Base-by-base conservation (phyloP, 805 yeast genomes). In the Pichia deserticola region DNA sequence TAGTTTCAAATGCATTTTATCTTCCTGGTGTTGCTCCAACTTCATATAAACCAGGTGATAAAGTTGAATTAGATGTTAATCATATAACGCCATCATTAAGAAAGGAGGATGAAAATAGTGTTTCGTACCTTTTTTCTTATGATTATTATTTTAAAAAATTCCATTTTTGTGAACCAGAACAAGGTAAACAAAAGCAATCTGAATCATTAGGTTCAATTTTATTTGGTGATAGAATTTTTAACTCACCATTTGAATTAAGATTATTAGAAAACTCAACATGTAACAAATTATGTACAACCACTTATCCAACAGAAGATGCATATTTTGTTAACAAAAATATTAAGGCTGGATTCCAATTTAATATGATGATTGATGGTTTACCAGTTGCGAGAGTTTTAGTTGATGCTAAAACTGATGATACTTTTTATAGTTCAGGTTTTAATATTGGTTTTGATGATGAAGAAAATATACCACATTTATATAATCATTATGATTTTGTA, bases 11-110 rank as follows among this genome's bases (percentile, higher is more conserved):
- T 15, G 65, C 67, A 20, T 92, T 93, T 69, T 92, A 93, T 63
- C 73, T 93, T 49, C 98, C 98, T 0, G 98, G 98, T 8, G 93
- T 89, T 28, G 96, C 98, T 0, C 98, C 99, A 20, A 86, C 95
- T 1, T 84, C 92, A 45, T 93, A 92, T 63, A 72, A 75, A 42
- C 74, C 78, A 52, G 89, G 83, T 45, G 95, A 90, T 48, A 57
- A 61, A 3, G 82, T 93, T 45, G 88, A 92, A 13, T 70, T 93
- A 48, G 71, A 85, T 45, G 99, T 93, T 34, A 93, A 93, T 64
- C 95, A 89, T 60, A 78, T 93, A 58, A 88, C 97, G 0, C 96
- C 97, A 13, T 79, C 89, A 5, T 70, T 77, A 54, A 61, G 65
- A 35, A 68, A 68, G 48, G 71, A 70, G 32, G 67, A 71, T 43